Evolutionary conservation across 257 asterid species (phyloP).

Genomic region (Perilla frutescens): DNA sequence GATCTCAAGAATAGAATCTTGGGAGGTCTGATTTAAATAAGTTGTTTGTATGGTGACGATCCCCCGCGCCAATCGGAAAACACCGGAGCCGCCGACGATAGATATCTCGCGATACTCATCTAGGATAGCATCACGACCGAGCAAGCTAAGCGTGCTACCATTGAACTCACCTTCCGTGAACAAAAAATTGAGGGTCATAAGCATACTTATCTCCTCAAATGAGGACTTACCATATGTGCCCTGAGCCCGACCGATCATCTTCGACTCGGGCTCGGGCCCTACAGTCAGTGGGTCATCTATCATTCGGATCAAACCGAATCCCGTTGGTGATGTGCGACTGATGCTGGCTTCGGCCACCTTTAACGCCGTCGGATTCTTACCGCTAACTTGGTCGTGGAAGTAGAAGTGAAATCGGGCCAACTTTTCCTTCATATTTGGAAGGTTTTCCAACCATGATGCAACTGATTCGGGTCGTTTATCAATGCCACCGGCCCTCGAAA

Average conservation of each 20-base stretch:
- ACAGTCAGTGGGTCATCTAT: too few relatives aligned
- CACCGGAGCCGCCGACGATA: slow-evolving; percentile 51
- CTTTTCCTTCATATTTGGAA: slow-evolving; percentile 21
- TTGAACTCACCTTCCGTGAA: too few relatives aligned
- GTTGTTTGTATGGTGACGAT: too few relatives aligned
- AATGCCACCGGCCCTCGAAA: too few relatives aligned
- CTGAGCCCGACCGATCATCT: too few relatives aligned
- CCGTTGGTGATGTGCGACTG: slow-evolving; percentile 33
- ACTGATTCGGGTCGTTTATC: slow-evolving; percentile 37
- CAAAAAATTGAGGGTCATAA: too few relatives aligned
- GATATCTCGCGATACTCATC: slow-evolving; percentile 48
- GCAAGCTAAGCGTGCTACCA: too few relatives aligned
- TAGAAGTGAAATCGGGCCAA: slow-evolving; percentile 8
- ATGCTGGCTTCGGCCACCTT: slow-evolving; percentile 40
- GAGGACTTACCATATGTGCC: too few relatives aligned
- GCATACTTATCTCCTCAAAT: too few relatives aligned
- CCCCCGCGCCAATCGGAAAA: slow-evolving; percentile 51
- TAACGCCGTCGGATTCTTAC: slow-evolving; percentile 38
- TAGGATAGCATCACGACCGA: slow-evolving; percentile 24
- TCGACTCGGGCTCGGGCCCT: too few relatives aligned
- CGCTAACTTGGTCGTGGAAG: slow-evolving; percentile 27
- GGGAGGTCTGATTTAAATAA: too few relatives aligned
- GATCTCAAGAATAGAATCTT: too few relatives aligned
- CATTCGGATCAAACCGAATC: slow-evolving; percentile 30
- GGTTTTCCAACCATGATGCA: slow-evolving; percentile 42